Evolutionary conservation across 2,329 filamentous ascomycete genomes (phyloP), one percentile per base, ranked within the genome.

Genomic region (Myriangium duriaei): DNA sequence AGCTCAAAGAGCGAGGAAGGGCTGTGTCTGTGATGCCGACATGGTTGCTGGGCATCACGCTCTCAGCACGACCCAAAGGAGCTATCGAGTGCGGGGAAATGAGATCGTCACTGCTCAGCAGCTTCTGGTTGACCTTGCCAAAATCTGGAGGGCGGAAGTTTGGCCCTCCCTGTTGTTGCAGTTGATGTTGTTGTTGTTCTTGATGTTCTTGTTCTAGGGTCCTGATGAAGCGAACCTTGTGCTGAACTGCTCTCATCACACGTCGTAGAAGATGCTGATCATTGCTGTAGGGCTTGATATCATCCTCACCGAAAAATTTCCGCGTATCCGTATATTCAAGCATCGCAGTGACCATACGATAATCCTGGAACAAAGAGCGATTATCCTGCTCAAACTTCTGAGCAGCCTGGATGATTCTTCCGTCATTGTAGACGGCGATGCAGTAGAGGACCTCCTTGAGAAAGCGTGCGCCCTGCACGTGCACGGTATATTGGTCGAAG

Each of bases 381-480:
- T 52, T 49, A 10, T 46, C 37, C 16, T 47, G 16, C 37, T 49
- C 51, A 43, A 43, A 44, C 10, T 46, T 37, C 21, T 45, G 47
- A 12, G 53, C 43, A 9, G 26, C 32, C n/a, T 49, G 49, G 14
- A 55, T 37, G 19, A 51, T 48, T 9, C 30, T 30, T 13, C 52
- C 32, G 15, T 47, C 37, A 34, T 59, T 59, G 41, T 45, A 56
- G n/a, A 49, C 16, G 2, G 55, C 54, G 39, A 51, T 48, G 16
- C 36, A 46, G 38, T 49, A 50, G 45, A 51, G 55, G 11, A 49
- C 54, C 32, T 56, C 51, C 45, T 56, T 57, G 35, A 59, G 47
- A 34, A 59, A 59, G n/a, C 45, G 39, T 21, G 46, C 46, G 29
- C 54, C 51, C 40, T 54, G 52, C 41, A 50, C 42, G 34, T 49